Evolutionary conservation across 2,329 filamentous ascomycete species (phyloP).

Genomic region (Claviceps africana): DNA sequence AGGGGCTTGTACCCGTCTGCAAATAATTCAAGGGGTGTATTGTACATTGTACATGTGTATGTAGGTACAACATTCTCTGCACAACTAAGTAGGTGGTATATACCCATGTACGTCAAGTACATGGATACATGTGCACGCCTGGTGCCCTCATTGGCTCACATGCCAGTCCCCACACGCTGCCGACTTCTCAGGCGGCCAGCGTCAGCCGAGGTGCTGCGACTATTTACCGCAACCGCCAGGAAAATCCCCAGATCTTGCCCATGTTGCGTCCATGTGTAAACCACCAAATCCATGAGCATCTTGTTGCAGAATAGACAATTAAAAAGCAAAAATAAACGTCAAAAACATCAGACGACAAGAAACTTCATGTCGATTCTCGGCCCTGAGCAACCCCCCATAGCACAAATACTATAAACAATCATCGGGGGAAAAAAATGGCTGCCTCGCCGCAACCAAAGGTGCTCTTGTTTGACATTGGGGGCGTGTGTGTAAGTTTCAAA

Average conservation of each 20-base stretch:
- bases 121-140: neutral
- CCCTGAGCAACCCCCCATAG: conserved; percentile 1
- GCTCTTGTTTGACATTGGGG: conserved; percentile 87
- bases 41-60: too few relatives aligned
- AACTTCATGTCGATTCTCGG: neutral
- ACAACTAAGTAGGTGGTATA: too few relatives aligned
- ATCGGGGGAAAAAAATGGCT: conserved; percentile 29
- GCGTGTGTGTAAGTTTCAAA: conserved; percentile 68
- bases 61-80: too few relatives aligned
- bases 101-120: too few relatives aligned
- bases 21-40: too few relatives aligned
- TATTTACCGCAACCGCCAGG: neutral
- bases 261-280: neutral
- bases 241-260: neutral
- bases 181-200: neutral
- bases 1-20: too few relatives aligned
- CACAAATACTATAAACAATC: conserved; percentile 17
- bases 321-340: neutral
- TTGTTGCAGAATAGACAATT: too few relatives aligned
- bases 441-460: conserved; percentile 47
- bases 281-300: neutral
- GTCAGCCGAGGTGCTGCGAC: conserved; percentile 7
- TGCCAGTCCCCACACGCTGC: neutral
- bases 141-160: neutral
- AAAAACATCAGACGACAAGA: neutral